These are phyloP conservation scores for Cupressus sempervirens DNA, from an alignment of 75 land plant genomes.

Conservation along the genomic window DNA sequence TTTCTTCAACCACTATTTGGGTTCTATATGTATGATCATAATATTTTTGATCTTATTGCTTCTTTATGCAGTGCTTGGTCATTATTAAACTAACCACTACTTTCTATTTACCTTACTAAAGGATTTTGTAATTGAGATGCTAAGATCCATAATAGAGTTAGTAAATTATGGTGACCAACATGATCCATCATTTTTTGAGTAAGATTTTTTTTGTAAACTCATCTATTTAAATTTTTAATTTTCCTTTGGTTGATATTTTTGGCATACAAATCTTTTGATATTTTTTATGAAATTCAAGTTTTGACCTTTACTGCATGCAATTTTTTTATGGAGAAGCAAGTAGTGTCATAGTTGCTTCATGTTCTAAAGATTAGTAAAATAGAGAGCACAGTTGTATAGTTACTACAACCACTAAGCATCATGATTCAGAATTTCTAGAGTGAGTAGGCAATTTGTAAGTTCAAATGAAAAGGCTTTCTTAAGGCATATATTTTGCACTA, in stretches of 20 bases:
- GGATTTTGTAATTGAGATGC: constrained; percentile 89
- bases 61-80: neutral
- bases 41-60: neutral
- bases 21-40: neutral
- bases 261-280: neutral
- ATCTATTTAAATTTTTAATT: neutral
- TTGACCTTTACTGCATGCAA: constrained; percentile 27
- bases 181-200: constrained; percentile 94
- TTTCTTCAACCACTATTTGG: neutral
- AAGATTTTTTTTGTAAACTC: constrained; percentile 16
- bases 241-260: constrained; percentile 1
- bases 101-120: constrained; percentile 16
- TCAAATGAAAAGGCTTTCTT: neutral
- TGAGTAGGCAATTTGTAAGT: constrained; percentile 96
- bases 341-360: constrained; percentile 84
- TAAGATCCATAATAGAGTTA: constrained; percentile 91
- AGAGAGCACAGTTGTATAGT: constrained; percentile 64
- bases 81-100: neutral
- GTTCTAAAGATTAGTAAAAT: constrained; percentile 63
- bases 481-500: neutral
- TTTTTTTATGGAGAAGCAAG: constrained; percentile 98
- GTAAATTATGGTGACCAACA: constrained; percentile 96
- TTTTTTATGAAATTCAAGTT: neutral
- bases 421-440: constrained; percentile 87
- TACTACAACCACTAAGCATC: constrained; percentile 87